Evolutionary conservation across 257 asterid genomes (phyloP).

Genomic region (Scutellaria barbata): DNA sequence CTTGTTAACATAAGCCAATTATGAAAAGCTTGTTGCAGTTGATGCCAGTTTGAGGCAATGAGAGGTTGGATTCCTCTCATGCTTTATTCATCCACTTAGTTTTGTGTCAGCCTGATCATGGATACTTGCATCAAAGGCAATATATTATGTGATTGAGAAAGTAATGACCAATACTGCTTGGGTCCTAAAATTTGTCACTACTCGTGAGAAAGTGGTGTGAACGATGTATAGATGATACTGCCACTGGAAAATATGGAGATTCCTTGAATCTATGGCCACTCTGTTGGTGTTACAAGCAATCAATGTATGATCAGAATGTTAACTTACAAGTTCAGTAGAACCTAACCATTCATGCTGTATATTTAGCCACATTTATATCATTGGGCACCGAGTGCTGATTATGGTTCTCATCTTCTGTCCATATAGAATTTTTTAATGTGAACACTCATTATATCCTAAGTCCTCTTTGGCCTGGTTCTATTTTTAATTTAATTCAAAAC

Average conservation of each 20-base stretch:
- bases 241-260: background rate
- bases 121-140: background rate
- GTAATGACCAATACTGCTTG: background rate
- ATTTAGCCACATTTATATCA: background rate
- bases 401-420: slow-evolving; percentile 10
- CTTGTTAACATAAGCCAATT: background rate
- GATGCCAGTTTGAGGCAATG: background rate
- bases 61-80: background rate
- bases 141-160: slow-evolving; percentile 7
- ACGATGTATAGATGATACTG: slow-evolving; percentile 8
- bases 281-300: background rate
- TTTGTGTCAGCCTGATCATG: slow-evolving; percentile 11
- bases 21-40: background rate
- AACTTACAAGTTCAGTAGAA: background rate
- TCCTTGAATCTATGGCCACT: background rate
- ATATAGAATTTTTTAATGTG: background rate
- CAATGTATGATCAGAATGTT: background rate
- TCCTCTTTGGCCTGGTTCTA: background rate
- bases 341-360: background rate
- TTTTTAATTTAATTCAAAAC: background rate
- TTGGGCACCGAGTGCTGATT: background rate
- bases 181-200: background rate
- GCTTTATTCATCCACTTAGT: background rate
- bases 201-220: slow-evolving; percentile 4
- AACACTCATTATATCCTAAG: background rate